Base-by-base conservation (phyloP, 257 asterid genomes). In the Scutellaria galericulata region DNA sequence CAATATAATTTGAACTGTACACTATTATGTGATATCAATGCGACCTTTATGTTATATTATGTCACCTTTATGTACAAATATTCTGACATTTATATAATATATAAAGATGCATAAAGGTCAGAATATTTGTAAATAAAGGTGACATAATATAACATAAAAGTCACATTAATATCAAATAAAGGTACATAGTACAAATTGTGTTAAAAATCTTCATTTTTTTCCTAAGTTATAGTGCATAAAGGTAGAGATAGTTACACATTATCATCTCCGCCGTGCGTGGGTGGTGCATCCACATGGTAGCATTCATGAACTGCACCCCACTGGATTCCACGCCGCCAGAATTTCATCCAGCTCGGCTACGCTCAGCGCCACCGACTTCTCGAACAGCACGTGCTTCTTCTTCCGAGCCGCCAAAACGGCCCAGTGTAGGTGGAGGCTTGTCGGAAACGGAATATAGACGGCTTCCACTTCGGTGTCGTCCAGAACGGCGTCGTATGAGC, bases 201-300 rank as follows among this genome's bases (percentile, higher is more conserved):
- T n/a, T n/a, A n/a, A n/a, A n/a, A n/a, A n/a, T n/a, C n/a, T n/a
- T n/a, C n/a, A n/a, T n/a, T n/a, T n/a, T n/a, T n/a, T n/a, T n/a
- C n/a, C n/a, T n/a, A n/a, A n/a, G n/a, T n/a, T n/a, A n/a, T n/a
- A n/a, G n/a, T n/a, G n/a, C n/a, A n/a, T n/a, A n/a, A n/a, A n/a
- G 1, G 84, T 83, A 62, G 75, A 85, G 15, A 72, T 71, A 44
- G 72, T 72, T 59, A 85, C 89, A 15, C 60, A 76, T 2, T 47
- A 46, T 78, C 80, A 83, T 78, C 75, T 78, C 52, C 9, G 74
- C 78, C 41, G 88, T 83, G 72, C 88, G 75, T 0, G 88, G 83
- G 53, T 83, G 83, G 73, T 83, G 88, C 85, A 83, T 78, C 88
- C 88, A 83, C 85, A 80, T 83, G 78, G 88, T 83, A 66, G 72